A percentile compares a stretch with the other conserved stretches of the same genome.
These are phyloP conservation scores for Hericium erinaceus DNA, from an alignment of 768 basidiomycete genomes.

Conservation along the genomic window DNA sequence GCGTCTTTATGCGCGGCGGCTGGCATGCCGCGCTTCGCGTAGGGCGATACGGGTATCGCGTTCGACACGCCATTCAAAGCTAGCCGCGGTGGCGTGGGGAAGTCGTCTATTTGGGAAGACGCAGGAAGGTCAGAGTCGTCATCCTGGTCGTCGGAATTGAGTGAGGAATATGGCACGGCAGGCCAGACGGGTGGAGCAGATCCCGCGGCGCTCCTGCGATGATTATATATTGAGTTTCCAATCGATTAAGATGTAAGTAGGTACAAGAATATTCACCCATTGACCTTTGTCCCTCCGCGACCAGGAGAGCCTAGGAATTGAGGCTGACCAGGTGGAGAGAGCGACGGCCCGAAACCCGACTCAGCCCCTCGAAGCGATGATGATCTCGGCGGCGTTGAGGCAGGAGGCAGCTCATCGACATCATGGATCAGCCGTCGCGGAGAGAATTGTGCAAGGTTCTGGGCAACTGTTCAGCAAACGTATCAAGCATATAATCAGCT, in stretches of 20 bases:
- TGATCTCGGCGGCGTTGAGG: background rate
- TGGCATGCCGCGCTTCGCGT: slow-evolving; percentile 15
- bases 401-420: background rate
- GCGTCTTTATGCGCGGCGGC: slow-evolving; percentile 32
- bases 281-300: background rate
- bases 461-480: background rate
- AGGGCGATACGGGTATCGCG: slow-evolving; percentile 39
- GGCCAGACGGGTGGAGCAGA: slow-evolving; percentile 26
- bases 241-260: background rate
- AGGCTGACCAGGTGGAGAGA: background rate
- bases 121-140: slow-evolving; percentile 1
- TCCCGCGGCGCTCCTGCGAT: background rate
- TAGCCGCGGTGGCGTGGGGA: slow-evolving; percentile 50
- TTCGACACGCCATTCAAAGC: slow-evolving; percentile 64
- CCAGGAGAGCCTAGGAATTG: background rate
- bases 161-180: slow-evolving; percentile 33
- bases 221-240: background rate
- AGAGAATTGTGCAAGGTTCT: slow-evolving; percentile 62
- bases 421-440: slow-evolving; percentile 32
- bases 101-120: slow-evolving; percentile 17
- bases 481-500: background rate
- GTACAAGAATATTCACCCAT: slow-evolving; percentile 6
- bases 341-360: background rate
- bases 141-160: slow-evolving; percentile 16
- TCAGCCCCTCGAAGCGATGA: background rate